Base-by-base conservation (phyloP, 495 filamentous ascomycete genomes). In the Penicillium angulare region DNA sequence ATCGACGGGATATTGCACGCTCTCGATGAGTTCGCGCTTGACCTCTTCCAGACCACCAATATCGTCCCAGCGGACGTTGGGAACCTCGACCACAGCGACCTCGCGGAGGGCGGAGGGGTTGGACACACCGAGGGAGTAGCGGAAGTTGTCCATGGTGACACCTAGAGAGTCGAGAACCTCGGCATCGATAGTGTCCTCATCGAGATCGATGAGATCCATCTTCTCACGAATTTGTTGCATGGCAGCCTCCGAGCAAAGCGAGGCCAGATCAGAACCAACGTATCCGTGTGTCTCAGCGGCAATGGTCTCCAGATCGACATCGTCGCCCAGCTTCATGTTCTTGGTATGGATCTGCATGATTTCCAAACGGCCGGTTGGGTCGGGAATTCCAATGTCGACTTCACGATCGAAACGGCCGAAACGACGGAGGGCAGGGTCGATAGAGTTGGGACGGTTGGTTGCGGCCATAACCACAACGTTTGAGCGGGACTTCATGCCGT, bases 171-270 rank as follows among this genome's bases (percentile, higher is more conserved):
- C 95, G 42, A 98, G 81, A 32, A 98, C 95, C 75, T 98, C 93
- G 43, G 93, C 95, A 65, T 98, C 93, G 52, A 98, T 97, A 41
- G 93, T 98, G 60, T 98, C 93, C 72, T 98, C 93, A 58, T 98
- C 95, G 33, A 98, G 84, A 71, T 98, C 93, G 56, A 98, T 98
- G 55, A 98, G 84, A 68, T 98, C 93, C 93, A 98, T 98, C 86
- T 98, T 98, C 79, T 98, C 93, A 75, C 93, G 90, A 67, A 98
- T 98, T 75, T 97, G 95, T 74, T 98, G 95, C 93, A 98, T 97
- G 49, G 93, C 93, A 68, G 95, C 93, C 73, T 98, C 93, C 9
- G 93, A 97, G 77, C 93, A 98, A 49, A 98, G 87, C n/a, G 93
- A 95, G 32, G 93, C 93, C 67, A 98, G 74, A 86, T 98, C 93